These are phyloP conservation scores for Colletotrichum aenigma DNA, from an alignment of 2,329 filamentous ascomycete genomes.

Conservation along the genomic window DNA sequence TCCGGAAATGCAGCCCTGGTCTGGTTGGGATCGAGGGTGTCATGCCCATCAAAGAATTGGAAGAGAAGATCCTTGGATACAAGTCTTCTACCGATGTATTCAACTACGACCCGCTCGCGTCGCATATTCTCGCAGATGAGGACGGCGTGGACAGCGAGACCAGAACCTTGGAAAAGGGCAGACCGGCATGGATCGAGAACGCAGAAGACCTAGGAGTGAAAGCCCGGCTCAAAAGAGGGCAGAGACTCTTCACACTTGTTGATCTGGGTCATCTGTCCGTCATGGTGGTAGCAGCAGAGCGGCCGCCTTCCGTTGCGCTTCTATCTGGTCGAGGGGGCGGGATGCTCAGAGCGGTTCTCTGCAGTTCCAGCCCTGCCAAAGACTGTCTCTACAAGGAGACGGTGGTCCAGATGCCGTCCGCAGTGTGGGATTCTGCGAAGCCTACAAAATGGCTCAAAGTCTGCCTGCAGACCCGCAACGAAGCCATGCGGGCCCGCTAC, in stretches of 20 bases:
- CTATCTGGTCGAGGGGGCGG: neutral
- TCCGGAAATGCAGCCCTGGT: neutral
- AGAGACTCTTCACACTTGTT: neutral
- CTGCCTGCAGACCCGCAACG: neutral
- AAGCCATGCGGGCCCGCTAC: neutral
- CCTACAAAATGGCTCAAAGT: neutral
- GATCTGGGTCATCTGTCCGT: neutral
- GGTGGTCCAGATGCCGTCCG: neutral
- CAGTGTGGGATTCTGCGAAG: neutral
- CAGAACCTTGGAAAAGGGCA: neutral
- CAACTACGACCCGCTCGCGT: neutral
- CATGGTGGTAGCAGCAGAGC: neutral
- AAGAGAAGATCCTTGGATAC: neutral
- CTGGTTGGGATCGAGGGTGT: neutral
- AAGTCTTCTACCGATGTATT: neutral
- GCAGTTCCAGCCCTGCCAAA: neutral
- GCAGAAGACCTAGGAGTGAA: neutral
- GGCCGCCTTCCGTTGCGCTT: neutral
- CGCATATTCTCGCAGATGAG: neutral
- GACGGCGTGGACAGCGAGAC: neutral
- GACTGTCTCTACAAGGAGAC: neutral
- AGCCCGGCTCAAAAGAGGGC: neutral
- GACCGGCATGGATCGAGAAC: neutral
- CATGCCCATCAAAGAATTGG: neutral
- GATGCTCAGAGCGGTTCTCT: neutral